Percentiles rank a stretch among this genome's conserved stretches.
Evolutionary conservation across 495 filamentous ascomycete species (phyloP).

Genomic region (Elasticomyces elasticus): DNA sequence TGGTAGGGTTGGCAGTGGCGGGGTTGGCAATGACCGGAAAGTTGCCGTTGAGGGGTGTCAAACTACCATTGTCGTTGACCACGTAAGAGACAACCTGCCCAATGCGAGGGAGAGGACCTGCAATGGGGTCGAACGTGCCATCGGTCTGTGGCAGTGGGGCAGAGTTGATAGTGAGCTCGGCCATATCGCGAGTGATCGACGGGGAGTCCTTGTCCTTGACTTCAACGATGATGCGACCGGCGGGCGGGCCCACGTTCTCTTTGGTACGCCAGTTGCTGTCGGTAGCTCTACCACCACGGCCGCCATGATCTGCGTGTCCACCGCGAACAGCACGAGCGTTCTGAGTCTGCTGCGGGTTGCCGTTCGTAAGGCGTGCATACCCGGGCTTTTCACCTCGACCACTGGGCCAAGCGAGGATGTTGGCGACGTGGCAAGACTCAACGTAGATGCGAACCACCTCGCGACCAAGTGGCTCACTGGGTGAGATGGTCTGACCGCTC

Average conservation of each 20-base stretch:
- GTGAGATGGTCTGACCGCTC: slow-evolving; percentile 13
- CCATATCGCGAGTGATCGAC: not conserved
- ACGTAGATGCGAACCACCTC: slow-evolving; percentile 9
- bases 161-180: not conserved
- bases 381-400: not conserved
- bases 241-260: not conserved
- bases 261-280: not conserved
- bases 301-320: not conserved
- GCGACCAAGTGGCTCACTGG: not conserved
- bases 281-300: not conserved
- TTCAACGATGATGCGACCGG: not conserved
- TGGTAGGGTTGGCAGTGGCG: not conserved
- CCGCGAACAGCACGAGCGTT: not conserved
- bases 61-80: not conserved
- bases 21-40: not conserved
- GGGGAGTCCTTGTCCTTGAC: not conserved
- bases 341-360: not conserved
- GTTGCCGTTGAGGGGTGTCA: not conserved
- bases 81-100: not conserved
- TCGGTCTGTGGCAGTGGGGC: not conserved
- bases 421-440: slow-evolving; percentile 3
- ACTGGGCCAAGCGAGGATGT: slow-evolving; percentile 6
- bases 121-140: not conserved
- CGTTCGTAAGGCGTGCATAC: not conserved
- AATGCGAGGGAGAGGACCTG: not conserved